Conservation (phyloP, 1,139 yeast genomes). For the Saccharomycopsis hybrid region DNA sequence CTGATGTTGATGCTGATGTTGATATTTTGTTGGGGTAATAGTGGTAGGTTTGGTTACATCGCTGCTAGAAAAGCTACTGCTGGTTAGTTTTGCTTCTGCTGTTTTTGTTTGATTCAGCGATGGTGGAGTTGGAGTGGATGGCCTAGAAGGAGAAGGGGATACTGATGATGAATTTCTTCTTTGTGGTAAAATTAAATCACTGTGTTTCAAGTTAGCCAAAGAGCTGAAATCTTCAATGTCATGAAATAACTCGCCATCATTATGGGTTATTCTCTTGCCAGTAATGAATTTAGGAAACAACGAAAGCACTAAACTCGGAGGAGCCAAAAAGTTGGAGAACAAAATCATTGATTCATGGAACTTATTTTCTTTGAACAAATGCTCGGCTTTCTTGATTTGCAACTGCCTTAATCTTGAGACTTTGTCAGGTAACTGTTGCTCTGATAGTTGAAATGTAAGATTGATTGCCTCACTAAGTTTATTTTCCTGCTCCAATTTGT, state of each 20-base stretch:
- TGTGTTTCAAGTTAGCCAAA: slow-evolving; percentile 9
- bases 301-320: slow-evolving; percentile 45
- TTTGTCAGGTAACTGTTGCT: slow-evolving; percentile 30
- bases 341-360: slow-evolving; percentile 37
- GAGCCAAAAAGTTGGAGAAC: slow-evolving; percentile 49
- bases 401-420: slow-evolving; percentile 37
- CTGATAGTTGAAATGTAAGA: slow-evolving; percentile 33
- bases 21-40: background rate
- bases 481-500: slow-evolving; percentile 28
- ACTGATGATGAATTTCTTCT: slow-evolving; percentile 17
- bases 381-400: slow-evolving; percentile 37
- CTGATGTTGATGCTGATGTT: no score
- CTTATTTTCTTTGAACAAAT: slow-evolving; percentile 30
- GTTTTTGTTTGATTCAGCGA: slow-evolving; percentile 18
- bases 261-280: slow-evolving; percentile 21
- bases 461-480: slow-evolving; percentile 37
- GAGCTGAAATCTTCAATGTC: slow-evolving; percentile 12
- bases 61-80: no score
- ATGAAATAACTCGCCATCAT: slow-evolving; percentile 10
- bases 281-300: slow-evolving; percentile 37
- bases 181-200: slow-evolving; percentile 11
- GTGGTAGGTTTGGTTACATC: background rate
- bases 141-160: slow-evolving; percentile 4
- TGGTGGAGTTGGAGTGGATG: background rate
- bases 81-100: background rate